Evolutionary conservation across 768 basidiomycete genomes (phyloP).

Genomic region (Trametes elegans): DNA sequence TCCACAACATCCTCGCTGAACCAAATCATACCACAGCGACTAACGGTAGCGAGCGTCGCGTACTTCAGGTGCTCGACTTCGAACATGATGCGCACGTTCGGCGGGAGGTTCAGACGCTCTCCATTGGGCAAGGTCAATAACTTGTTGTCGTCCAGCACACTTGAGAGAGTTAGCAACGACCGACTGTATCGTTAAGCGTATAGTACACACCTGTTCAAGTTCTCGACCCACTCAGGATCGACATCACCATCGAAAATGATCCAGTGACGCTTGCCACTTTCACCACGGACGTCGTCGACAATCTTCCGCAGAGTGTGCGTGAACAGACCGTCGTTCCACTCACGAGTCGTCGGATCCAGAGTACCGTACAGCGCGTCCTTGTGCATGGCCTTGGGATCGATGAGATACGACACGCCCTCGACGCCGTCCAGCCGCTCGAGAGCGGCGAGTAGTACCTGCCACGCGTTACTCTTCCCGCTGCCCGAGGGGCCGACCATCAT

Average conservation of each 20-base stretch:
- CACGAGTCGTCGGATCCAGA: conserved; percentile 93
- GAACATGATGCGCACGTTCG: conserved; percentile 99
- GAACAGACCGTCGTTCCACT: conserved; percentile 99
- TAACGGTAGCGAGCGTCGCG: conserved; percentile 97
- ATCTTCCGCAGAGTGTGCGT: conserved; percentile 97
- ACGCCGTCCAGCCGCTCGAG: conserved; percentile 87
- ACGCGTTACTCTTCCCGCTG: conserved; percentile 94
- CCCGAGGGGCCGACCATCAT: conserved; percentile 99
- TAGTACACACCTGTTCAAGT: conserved; percentile 86
- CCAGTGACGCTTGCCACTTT: conserved; percentile 96
- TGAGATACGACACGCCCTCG: conserved; percentile 94
- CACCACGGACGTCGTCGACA: conserved; percentile 97
- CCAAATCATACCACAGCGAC: conserved; percentile 99
- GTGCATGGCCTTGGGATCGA: conserved; percentile 98
- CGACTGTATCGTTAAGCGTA: background rate
- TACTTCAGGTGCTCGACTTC: conserved; percentile 98
- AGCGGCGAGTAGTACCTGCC: conserved; percentile 90
- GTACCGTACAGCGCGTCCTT: conserved; percentile 98
- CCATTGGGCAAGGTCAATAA: conserved; percentile 95
- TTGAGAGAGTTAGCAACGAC: conserved; percentile 32
- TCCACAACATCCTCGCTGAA: conserved; percentile 97
- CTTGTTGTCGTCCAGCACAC: conserved; percentile 99
- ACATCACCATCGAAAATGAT: conserved; percentile 99
- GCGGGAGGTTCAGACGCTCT: conserved; percentile 93
- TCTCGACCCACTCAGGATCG: conserved; percentile 99